A percentile compares a stretch with the other conserved stretches of the same genome.
Evolutionary conservation across 1,284 basidiomycete genomes (phyloP).

Genomic region (Cutaneotrichosporon sp.): DNA sequence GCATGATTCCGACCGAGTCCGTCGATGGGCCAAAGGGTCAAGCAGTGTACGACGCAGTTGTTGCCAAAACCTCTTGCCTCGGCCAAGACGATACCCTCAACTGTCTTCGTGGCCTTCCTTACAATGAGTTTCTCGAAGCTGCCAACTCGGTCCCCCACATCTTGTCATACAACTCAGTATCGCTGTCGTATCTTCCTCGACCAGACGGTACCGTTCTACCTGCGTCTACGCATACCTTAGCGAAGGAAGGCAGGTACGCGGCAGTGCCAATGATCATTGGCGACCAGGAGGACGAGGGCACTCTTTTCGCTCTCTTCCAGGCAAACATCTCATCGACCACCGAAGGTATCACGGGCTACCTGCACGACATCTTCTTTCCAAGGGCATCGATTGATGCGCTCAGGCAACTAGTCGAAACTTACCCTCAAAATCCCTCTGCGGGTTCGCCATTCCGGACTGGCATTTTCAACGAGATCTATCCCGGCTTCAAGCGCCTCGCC

Average conservation of each 20-base stretch:
- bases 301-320: slow-evolving; percentile 27
- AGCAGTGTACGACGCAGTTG: slow-evolving; percentile 14
- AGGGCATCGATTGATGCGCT: slow-evolving; percentile 15
- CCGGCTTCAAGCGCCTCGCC: slow-evolving; percentile 18
- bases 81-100: slow-evolving; percentile 50
- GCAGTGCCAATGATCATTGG: slow-evolving; percentile 20
- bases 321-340: slow-evolving; percentile 22
- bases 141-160: slow-evolving; percentile 14
- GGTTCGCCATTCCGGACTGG: slow-evolving; percentile 23
- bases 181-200: slow-evolving; percentile 52
- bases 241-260: slow-evolving; percentile 8
- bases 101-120: slow-evolving; percentile 53
- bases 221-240: slow-evolving; percentile 42
- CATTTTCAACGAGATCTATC: slow-evolving; percentile 17
- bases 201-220: slow-evolving; percentile 55
- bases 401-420: slow-evolving; percentile 23
- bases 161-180: slow-evolving; percentile 13
- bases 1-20: slow-evolving; percentile 41
- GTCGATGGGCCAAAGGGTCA: slow-evolving; percentile 16
- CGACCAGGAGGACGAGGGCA: slow-evolving; percentile 23
- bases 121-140: slow-evolving; percentile 18
- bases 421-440: slow-evolving; percentile 19
- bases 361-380: slow-evolving; percentile 25
- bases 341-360: slow-evolving; percentile 9
- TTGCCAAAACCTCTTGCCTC: slow-evolving; percentile 11